Evolutionary conservation across 2,329 filamentous ascomycete species (phyloP).

Genomic region (Botrytis deweyae): DNA sequence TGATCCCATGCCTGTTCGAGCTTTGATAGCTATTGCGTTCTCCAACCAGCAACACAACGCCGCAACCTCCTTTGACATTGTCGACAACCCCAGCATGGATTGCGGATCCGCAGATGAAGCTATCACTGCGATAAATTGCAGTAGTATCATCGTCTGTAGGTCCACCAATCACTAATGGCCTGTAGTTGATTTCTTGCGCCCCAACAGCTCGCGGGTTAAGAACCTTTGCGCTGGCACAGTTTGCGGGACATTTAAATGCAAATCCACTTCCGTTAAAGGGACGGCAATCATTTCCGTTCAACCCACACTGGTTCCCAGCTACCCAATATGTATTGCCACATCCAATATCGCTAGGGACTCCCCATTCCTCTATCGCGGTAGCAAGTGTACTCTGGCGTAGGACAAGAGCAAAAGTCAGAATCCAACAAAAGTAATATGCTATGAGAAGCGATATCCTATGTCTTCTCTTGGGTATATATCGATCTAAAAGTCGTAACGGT

Average conservation of each 20-base stretch:
- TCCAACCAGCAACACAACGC: conserved; percentile 73
- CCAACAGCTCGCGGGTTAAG: conserved; percentile 76
- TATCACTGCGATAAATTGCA: conserved; percentile 81
- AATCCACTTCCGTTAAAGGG: conserved; percentile 71
- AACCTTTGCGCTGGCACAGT: conserved; percentile 64
- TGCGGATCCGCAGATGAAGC: conserved; percentile 80
- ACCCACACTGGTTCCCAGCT: conserved; percentile 67
- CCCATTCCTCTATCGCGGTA: conserved; percentile 66
- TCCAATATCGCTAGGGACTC: conserved; percentile 61
- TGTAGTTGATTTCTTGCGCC: conserved; percentile 63
- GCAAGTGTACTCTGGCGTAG: conserved; percentile 60
- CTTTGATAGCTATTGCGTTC: conserved; percentile 61
- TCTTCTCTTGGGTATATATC: conserved; percentile 56
- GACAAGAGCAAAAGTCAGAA: conserved; percentile 67
- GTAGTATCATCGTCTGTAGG: conserved; percentile 45
- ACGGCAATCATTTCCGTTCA: conserved; percentile 72
- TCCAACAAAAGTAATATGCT: conserved; percentile 64
- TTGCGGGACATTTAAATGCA: conserved; percentile 72
- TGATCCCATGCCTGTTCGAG: conserved; percentile 70
- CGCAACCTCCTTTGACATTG: conserved; percentile 73
- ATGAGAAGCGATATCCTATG: conserved; percentile 60
- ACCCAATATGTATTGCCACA: conserved; percentile 72
- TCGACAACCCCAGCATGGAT: conserved; percentile 80
- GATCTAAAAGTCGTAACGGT: conserved; percentile 63
- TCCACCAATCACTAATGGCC: conserved; percentile 67